Evolutionary conservation across 495 filamentous ascomycete species (phyloP).

Genomic region (Xylaria acuta): DNA sequence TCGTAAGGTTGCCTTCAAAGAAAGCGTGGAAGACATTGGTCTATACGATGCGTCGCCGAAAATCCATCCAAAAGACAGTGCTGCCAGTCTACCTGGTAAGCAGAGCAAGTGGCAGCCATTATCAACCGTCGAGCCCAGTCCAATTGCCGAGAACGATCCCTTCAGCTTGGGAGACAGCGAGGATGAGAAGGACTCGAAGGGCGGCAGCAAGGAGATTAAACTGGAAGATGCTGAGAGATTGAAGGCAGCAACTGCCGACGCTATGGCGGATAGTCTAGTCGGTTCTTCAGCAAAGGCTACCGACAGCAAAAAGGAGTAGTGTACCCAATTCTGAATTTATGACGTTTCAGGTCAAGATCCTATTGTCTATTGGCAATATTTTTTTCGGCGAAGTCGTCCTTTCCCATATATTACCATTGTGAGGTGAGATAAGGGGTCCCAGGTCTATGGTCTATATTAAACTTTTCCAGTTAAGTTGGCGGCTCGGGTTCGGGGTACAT

Average conservation of each 20-base stretch:
- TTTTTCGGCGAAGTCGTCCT: neutral
- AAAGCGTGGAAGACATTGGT: conserved; percentile 77
- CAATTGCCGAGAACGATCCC: conserved; percentile 89
- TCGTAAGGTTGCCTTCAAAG: conserved; percentile 81
- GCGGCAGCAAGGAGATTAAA: conserved; percentile 58
- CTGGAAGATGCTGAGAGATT: conserved; percentile 71
- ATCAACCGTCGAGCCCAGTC: conserved; percentile 83
- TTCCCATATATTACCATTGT: neutral
- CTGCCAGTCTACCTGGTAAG: conserved; percentile 56
- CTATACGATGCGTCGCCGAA: conserved; percentile 69
- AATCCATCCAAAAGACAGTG: conserved; percentile 48
- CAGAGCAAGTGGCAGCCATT: conserved; percentile 97
- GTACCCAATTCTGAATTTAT: neutral
- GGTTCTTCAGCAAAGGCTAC: conserved; percentile 36
- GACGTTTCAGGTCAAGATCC: neutral
- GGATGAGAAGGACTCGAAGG: conserved; percentile 84
- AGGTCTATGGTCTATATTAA: neutral
- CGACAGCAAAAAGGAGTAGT: conserved; percentile 32
- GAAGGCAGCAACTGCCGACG: conserved; percentile 73
- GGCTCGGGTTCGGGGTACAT: neutral
- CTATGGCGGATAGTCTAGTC: conserved; percentile 61
- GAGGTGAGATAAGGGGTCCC: neutral
- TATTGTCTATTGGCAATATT: neutral
- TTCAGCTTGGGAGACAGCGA: conserved; percentile 97
- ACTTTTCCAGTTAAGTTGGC: neutral